Evolutionary conservation across 2,329 filamentous ascomycete species (phyloP).

Genomic region (Pyrenochaeta sp.): DNA sequence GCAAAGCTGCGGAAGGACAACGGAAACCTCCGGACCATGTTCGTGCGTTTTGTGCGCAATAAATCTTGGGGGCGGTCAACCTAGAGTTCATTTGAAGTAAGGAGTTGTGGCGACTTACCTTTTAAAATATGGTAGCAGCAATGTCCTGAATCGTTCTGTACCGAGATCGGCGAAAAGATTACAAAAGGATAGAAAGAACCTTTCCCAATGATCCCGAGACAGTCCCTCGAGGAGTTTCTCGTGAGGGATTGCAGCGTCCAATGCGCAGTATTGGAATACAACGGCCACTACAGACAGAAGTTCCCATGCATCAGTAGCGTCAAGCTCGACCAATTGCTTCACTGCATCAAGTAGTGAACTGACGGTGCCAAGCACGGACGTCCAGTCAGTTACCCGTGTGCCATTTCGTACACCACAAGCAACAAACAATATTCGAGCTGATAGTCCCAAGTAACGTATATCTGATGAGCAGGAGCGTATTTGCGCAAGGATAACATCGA

Average conservation of each 20-base stretch:
- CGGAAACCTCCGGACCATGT: conserved; percentile 39
- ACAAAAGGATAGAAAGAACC: conserved; percentile 85
- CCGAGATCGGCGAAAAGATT: conserved; percentile 80
- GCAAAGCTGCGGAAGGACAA: conserved; percentile 40
- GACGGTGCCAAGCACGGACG: conserved; percentile 62
- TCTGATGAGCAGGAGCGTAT: conserved; percentile 54
- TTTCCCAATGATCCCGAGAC: conserved; percentile 70
- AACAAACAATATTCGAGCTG: conserved; percentile 68
- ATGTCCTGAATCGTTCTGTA: conserved; percentile 74
- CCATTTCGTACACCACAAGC: conserved; percentile 84
- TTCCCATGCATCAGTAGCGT: conserved; percentile 32
- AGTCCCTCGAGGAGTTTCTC: conserved; percentile 72
- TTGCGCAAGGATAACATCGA: conserved; percentile 63
- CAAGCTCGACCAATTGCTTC: conserved; percentile 48
- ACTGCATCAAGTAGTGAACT: conserved; percentile 39
- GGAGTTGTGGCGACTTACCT: conserved; percentile 59
- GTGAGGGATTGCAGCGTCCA: conserved; percentile 78
- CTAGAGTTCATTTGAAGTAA: conserved; percentile 5
- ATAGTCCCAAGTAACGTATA: conserved; percentile 41
- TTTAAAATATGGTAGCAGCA: conserved; percentile 84
- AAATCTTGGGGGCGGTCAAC: conserved; percentile 64
- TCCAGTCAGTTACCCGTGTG: conserved; percentile 77
- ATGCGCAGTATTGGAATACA: conserved; percentile 76
- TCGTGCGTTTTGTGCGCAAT: conserved; percentile 60
- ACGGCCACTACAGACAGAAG: conserved; percentile 65